These are phyloP conservation scores for Orbilia blumenaviensis DNA, from an alignment of 2,329 filamentous ascomycete genomes.

Conservation along the genomic window DNA sequence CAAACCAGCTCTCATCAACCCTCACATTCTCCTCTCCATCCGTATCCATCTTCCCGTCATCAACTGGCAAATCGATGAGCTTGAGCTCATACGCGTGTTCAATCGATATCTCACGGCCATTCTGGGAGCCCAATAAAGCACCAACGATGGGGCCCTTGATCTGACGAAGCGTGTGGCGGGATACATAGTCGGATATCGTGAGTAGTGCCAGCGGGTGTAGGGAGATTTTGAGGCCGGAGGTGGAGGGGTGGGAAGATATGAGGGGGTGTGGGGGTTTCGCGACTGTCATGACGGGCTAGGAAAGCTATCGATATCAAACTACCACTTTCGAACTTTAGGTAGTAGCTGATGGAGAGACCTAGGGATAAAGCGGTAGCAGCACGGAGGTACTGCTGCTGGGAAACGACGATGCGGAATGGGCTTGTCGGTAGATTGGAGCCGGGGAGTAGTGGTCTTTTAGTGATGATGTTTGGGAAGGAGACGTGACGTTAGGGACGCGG, in stretches of 20 bases:
- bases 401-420: background rate
- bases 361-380: too few relatives aligned
- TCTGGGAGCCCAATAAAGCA: slow-evolving; percentile 88
- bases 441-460: background rate
- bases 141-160: slow-evolving; percentile 81
- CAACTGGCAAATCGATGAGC: slow-evolving; percentile 60
- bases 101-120: slow-evolving; percentile 87
- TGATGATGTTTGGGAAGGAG: background rate
- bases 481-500: slow-evolving; percentile 6
- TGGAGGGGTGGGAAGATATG: slow-evolving; percentile 63
- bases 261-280: slow-evolving; percentile 78
- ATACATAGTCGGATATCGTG: slow-evolving; percentile 96
- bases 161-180: slow-evolving; percentile 81
- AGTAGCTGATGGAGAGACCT: too few relatives aligned
- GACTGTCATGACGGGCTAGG: slow-evolving; percentile 84
- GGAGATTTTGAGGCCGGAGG: slow-evolving; percentile 79
- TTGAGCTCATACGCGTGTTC: slow-evolving; percentile 92
- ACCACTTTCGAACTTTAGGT: background rate
- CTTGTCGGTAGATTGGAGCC: background rate
- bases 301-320: slow-evolving; percentile 56
- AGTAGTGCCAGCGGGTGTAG: slow-evolving; percentile 94
- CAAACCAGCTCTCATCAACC: slow-evolving; percentile 77
- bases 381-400: too few relatives aligned
- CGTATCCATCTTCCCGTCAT: slow-evolving; percentile 59
- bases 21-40: slow-evolving; percentile 68